Evolutionary conservation across 1,284 basidiomycete genomes (phyloP).

Genomic region (Salmacisia buchloeana): DNA sequence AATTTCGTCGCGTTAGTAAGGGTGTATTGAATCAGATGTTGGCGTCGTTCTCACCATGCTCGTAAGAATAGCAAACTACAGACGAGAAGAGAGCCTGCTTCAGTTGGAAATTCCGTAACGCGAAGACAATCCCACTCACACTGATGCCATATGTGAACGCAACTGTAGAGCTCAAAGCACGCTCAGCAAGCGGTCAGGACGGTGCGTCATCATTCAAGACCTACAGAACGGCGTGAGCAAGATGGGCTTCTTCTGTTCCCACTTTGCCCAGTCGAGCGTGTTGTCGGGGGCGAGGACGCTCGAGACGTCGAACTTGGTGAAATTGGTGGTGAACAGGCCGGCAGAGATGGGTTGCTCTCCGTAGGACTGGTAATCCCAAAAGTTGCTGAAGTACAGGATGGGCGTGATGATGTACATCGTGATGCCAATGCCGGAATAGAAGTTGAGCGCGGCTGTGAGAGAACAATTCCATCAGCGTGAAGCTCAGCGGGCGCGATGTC

Average conservation of each 20-base stretch:
- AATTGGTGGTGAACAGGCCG: conserved; percentile 47
- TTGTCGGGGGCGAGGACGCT: conserved; percentile 44
- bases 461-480: background rate
- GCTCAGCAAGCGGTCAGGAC: background rate
- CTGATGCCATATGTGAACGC: conserved; percentile 10
- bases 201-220: background rate
- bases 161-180: background rate
- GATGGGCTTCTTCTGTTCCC: conserved; percentile 52
- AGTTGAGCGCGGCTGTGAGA: conserved; percentile 51
- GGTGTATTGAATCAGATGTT: background rate
- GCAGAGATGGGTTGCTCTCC: conserved; percentile 44
- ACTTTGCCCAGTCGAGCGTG: conserved; percentile 53
- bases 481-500: background rate
- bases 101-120: background rate
- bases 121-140: background rate
- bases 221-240: conserved; percentile 55
- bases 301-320: conserved; percentile 34
- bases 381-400: conserved; percentile 53
- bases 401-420: conserved; percentile 57
- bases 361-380: conserved; percentile 52
- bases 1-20: background rate
- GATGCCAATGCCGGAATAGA: conserved; percentile 41
- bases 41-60: conserved; percentile 52
- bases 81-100: background rate
- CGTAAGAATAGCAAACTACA: conserved; percentile 53